Conservation (phyloP, 805 yeast genomes). For the Candida hungchunana region DNA sequence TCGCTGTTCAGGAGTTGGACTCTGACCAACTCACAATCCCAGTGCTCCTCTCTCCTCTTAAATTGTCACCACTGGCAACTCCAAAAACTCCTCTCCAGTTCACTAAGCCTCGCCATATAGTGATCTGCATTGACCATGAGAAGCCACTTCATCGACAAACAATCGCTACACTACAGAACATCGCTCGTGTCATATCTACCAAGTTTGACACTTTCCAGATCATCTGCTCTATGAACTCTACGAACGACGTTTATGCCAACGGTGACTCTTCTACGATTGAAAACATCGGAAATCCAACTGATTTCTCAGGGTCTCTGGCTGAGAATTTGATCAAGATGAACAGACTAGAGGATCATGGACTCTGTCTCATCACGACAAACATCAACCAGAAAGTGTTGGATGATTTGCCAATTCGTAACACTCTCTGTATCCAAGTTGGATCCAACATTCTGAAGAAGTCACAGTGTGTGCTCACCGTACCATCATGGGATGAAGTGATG, state of each 20-base stretch:
- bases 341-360: constrained; percentile 5
- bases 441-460: background rate
- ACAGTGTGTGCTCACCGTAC: constrained; percentile 4
- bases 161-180: constrained; percentile 18
- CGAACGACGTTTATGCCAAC: constrained; percentile 4
- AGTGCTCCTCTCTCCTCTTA: constrained; percentile 22
- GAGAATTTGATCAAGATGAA: background rate
- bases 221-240: constrained; percentile 14
- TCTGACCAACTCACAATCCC: constrained; percentile 19
- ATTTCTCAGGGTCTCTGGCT: background rate
- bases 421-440: constrained; percentile 15
- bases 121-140: constrained; percentile 19
- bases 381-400: constrained; percentile 1
- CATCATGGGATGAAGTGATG: constrained; percentile 26
- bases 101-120: constrained; percentile 13
- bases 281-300: constrained; percentile 1
- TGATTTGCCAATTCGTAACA: constrained; percentile 14
- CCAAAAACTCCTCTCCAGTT: constrained; percentile 11
- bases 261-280: constrained; percentile 7
- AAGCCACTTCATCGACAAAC: constrained; percentile 5
- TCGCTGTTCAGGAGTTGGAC: background rate
- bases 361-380: constrained; percentile 18
- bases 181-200: constrained; percentile 16
- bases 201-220: constrained; percentile 15
- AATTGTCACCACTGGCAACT: constrained; percentile 7